Percentiles rank a stretch among this genome's conserved stretches.
These are phyloP conservation scores for Canna indica DNA, from an alignment of 176 grass and related monocot genomes.

Conservation along the genomic window DNA sequence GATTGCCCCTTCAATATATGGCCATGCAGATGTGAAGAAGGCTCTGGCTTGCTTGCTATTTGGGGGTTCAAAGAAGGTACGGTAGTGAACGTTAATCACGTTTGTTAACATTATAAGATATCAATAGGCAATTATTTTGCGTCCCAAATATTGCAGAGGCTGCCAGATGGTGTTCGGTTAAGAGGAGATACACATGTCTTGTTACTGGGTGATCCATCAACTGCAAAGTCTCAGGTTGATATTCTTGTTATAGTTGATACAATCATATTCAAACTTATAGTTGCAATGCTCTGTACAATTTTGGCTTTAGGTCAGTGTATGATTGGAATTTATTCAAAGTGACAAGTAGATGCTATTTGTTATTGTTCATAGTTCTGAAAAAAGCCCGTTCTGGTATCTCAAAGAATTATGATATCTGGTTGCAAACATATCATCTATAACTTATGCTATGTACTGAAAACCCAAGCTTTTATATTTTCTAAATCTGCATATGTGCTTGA, in stretches of 20 bases:
- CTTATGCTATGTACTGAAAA: too few relatives aligned
- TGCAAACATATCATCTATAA: too few relatives aligned
- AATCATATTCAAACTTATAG: neutral
- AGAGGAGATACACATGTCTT: constrained; percentile 96
- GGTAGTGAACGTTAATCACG: neutral
- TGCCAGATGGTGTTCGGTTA: constrained; percentile 75
- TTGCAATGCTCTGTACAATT: neutral
- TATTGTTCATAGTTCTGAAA: too few relatives aligned
- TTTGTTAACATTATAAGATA: neutral
- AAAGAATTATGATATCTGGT: too few relatives aligned
- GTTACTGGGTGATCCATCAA: constrained; percentile 93
- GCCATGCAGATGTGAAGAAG: constrained; percentile 86
- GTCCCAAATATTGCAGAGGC: constrained; percentile 42
- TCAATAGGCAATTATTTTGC: neutral
- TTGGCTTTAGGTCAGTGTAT: neutral
- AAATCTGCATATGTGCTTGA: too few relatives aligned
- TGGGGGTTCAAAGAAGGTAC: constrained; percentile 85
- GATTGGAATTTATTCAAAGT: too few relatives aligned
- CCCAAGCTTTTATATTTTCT: too few relatives aligned
- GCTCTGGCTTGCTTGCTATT: constrained; percentile 86
- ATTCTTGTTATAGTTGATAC: neutral
- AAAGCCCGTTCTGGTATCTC: too few relatives aligned
- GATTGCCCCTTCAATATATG: constrained; percentile 92
- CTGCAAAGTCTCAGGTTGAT: constrained; percentile 93
- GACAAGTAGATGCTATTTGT: too few relatives aligned